A percentile compares a stretch with the other conserved stretches of the same genome.
Conservation (phyloP, 371 early-diverging fungal species). For the Syncephalis plumigaleata region DNA sequence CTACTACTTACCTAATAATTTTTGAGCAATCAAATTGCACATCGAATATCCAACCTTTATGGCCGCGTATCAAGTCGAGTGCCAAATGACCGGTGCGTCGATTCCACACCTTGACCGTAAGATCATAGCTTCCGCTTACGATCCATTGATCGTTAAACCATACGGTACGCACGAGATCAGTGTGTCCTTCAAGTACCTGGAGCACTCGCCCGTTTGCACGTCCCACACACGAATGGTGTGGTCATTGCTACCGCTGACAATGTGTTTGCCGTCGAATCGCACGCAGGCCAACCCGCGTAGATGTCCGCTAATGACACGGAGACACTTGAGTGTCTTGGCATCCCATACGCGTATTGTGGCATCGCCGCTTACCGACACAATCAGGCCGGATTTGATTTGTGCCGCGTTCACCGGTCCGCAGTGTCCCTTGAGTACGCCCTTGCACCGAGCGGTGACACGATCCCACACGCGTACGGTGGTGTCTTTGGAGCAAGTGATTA, state of each 20-base stretch:
- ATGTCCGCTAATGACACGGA: constrained; percentile 57
- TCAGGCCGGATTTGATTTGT: constrained; percentile 36
- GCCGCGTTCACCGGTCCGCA: constrained; percentile 79
- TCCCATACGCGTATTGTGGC: constrained; percentile 77
- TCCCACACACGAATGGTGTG: constrained; percentile 91
- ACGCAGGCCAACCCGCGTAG: constrained; percentile 81
- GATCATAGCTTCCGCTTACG: constrained; percentile 81
- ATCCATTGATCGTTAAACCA: constrained; percentile 57
- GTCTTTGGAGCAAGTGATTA: constrained; percentile 89
- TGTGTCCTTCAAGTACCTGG: constrained; percentile 68
- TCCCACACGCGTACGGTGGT: constrained; percentile 76
- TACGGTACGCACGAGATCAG: constrained; percentile 79
- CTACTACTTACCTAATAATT: constrained; percentile 43
- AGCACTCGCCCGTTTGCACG: constrained; percentile 58
- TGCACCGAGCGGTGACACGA: constrained; percentile 23
- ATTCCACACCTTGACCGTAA: constrained; percentile 92
- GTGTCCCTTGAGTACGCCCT: constrained; percentile 60
- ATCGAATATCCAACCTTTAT: constrained; percentile 88
- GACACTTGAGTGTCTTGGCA: constrained; percentile 35
- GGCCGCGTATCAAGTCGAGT: constrained; percentile 44
- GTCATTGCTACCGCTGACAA: constrained; percentile 90
- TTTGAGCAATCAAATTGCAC: constrained; percentile 64
- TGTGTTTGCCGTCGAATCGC: constrained; percentile 74
- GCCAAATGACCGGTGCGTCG: constrained; percentile 25
- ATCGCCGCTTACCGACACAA: constrained; percentile 82